Conservation (phyloP, 768 basidiomycete genomes). For the Lentinula detonsa region DNA sequence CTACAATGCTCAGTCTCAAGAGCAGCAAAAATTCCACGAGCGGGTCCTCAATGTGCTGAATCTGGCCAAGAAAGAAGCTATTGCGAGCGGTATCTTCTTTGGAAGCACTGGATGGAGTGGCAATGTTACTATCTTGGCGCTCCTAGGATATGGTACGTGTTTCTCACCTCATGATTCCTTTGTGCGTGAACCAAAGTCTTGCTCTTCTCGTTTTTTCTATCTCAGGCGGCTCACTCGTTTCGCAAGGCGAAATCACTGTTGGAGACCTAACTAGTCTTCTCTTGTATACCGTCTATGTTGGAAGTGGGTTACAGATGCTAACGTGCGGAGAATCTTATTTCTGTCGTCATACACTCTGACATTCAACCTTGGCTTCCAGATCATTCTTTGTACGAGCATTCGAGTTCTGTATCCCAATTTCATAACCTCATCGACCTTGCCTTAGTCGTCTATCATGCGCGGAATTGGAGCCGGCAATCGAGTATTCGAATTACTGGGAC, state of each 20-base stretch:
- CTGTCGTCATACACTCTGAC: conserved; percentile 2
- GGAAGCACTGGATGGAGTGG: conserved; percentile 91
- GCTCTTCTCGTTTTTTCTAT: background rate
- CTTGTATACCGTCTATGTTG: conserved; percentile 88
- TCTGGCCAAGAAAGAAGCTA: conserved; percentile 80
- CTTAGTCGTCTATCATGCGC: conserved; percentile 89
- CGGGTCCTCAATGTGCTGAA: conserved; percentile 59
- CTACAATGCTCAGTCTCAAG: conserved; percentile 78
- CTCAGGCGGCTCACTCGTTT: conserved; percentile 86
- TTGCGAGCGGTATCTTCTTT: conserved; percentile 90
- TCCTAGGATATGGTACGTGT: conserved; percentile 82
- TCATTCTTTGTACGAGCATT: conserved; percentile 40
- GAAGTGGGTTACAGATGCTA: conserved; percentile 72
- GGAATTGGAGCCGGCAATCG: conserved; percentile 90
- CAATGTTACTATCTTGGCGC: conserved; percentile 81
- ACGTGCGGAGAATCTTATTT: conserved; percentile 41
- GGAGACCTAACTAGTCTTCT: conserved; percentile 87
- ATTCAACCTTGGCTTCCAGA: conserved; percentile 19
- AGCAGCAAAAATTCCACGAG: conserved; percentile 70
- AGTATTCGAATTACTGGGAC: conserved; percentile 90
- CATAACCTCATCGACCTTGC: no score
- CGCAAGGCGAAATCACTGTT: conserved; percentile 81
- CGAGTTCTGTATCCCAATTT: no score
- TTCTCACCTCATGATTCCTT: background rate
- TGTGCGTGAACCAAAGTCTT: background rate